Percentiles rank a stretch among this genome's conserved stretches.
phyloP scores from a whole-genome alignment of 768 basidiomycete species.

The Auriculariales sp. region DNA sequence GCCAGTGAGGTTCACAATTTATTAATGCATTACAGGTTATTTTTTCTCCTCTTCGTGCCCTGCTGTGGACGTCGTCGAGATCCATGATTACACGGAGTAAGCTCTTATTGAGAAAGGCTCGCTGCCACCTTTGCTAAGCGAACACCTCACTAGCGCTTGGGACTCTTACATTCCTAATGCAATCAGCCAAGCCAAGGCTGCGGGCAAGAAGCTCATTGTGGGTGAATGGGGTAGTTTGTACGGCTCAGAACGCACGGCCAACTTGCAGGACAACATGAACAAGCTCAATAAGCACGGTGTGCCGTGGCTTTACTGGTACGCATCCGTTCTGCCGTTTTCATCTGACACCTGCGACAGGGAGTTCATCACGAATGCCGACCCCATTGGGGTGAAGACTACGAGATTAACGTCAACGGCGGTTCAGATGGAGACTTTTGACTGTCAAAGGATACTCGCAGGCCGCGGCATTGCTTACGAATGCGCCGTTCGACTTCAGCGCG shows the following conservation, averaged over 20 bases:
- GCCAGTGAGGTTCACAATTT: background rate
- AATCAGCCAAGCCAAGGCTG: background rate
- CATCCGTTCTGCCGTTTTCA: background rate
- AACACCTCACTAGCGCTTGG: background rate
- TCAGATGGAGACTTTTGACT: background rate
- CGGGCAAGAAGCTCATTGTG: background rate
- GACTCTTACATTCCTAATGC: background rate
- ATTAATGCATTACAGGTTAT: background rate
- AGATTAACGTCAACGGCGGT: background rate
- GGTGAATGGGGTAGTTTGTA: background rate
- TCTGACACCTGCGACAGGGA: no score
- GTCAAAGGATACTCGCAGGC: background rate
- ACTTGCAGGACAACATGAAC: background rate
- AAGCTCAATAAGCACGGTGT: background rate
- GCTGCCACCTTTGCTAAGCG: background rate
- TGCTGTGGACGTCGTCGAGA: background rate
- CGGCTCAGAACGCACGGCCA: background rate
- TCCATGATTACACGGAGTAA: background rate
- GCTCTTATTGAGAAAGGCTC: no score
- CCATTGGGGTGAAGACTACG: background rate
- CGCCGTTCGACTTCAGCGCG: background rate
- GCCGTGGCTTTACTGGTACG: background rate
- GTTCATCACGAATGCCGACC: background rate
- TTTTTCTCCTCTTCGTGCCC: background rate
- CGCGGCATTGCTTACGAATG: background rate